Evolutionary conservation across 495 filamentous ascomycete species (phyloP).

Genomic region (Penicillium flavigenum): DNA sequence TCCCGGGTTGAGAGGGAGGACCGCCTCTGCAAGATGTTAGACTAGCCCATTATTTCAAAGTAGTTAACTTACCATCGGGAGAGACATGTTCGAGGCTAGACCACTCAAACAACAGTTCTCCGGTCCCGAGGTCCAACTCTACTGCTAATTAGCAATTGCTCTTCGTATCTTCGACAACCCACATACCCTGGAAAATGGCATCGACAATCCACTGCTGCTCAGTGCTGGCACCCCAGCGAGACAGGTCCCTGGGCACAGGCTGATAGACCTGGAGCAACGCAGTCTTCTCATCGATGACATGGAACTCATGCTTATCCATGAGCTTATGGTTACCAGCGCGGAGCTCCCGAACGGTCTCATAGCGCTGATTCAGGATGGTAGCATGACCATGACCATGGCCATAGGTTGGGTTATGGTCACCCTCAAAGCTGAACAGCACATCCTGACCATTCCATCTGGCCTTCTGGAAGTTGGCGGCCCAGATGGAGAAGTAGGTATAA

Average conservation of each 20-base stretch:
- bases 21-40: conserved; percentile 37
- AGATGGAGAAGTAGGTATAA: conserved; percentile 54
- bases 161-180: background rate
- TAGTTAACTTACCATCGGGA: conserved; percentile 40
- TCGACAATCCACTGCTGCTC: conserved; percentile 47
- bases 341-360: conserved; percentile 54
- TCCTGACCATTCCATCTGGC: conserved; percentile 53
- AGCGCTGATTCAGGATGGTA: conserved; percentile 52
- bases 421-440: conserved; percentile 54
- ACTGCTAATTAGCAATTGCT: background rate
- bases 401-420: conserved; percentile 53
- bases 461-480: conserved; percentile 49
- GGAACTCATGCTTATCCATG: conserved; percentile 55
- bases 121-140: conserved; percentile 43
- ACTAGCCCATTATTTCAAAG: background rate
- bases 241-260: conserved; percentile 37
- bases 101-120: conserved; percentile 45
- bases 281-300: conserved; percentile 44
- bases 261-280: conserved; percentile 45
- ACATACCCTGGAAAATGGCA: conserved; percentile 43
- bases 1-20: conserved; percentile 52
- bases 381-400: conserved; percentile 54
- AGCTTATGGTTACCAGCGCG: conserved; percentile 53
- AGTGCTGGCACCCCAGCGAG: conserved; percentile 34
- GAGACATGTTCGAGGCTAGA: conserved; percentile 41